Evolutionary conservation across 192 early-diverging fungal genomes (phyloP).

Genomic region (Backusella mclennaniae): DNA sequence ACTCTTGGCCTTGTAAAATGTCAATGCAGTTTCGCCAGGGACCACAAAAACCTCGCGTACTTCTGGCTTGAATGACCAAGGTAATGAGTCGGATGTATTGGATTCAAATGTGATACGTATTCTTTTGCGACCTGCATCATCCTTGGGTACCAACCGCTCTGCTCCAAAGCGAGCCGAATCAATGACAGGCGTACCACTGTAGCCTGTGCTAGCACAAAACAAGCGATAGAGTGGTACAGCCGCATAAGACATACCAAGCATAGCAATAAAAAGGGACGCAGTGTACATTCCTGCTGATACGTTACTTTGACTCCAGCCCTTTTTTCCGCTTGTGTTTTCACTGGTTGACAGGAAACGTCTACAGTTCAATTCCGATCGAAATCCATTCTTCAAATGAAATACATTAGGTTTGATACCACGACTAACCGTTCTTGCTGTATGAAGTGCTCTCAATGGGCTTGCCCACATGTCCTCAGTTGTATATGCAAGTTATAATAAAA

Average conservation of each 20-base stretch:
- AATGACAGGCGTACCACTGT: slow-evolving; percentile 86
- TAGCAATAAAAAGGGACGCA: slow-evolving; percentile 75
- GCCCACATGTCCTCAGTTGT: not conserved
- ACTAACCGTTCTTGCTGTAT: not conserved
- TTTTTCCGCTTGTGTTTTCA: not conserved
- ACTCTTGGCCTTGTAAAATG: slow-evolving; percentile 95
- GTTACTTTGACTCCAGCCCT: slow-evolving; percentile 9
- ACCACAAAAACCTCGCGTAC: slow-evolving; percentile 84
- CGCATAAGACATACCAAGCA: slow-evolving; percentile 87
- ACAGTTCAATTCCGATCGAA: not conserved
- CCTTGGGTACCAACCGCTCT: slow-evolving; percentile 63
- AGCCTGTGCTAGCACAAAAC: slow-evolving; percentile 91
- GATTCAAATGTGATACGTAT: slow-evolving; percentile 71
- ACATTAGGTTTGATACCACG: not conserved
- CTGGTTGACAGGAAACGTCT: not conserved
- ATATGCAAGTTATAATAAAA: not conserved
- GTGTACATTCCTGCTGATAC: slow-evolving; percentile 64
- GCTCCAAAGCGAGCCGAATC: slow-evolving; percentile 65
- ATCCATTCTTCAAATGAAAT: not conserved
- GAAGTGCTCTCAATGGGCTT: not conserved
- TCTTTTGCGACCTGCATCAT: slow-evolving; percentile 53
- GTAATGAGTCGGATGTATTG: slow-evolving; percentile 72
- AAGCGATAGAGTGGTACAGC: slow-evolving; percentile 95
- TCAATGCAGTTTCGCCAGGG: slow-evolving; percentile 94
- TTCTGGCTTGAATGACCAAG: slow-evolving; percentile 91